Percentiles rank a stretch among this genome's conserved stretches.
phyloP scores from a whole-genome alignment of 2,329 filamentous ascomycete species.

The Albifimbria verrucaria region DNA sequence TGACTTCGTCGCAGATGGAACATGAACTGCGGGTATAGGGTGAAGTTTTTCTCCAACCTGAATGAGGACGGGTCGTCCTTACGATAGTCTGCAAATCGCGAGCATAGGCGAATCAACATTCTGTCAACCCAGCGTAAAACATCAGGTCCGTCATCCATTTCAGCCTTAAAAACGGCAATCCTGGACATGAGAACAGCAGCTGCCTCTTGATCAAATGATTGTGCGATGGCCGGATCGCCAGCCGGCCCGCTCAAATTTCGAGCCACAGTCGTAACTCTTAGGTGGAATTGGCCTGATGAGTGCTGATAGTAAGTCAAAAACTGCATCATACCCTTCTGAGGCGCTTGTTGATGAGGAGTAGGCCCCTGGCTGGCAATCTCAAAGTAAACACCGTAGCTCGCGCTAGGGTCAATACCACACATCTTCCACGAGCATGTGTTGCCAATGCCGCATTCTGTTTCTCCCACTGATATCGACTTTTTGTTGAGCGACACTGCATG shows the following conservation, averaged over 20 bases:
- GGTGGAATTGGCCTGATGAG: slow-evolving; percentile 91
- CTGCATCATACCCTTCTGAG: slow-evolving; percentile 93
- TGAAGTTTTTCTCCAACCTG: slow-evolving; percentile 97
- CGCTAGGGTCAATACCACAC: slow-evolving; percentile 92
- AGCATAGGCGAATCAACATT: slow-evolving; percentile 96
- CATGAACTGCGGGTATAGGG: slow-evolving; percentile 98
- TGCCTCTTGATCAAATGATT: slow-evolving; percentile 97
- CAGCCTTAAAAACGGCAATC: slow-evolving; percentile 97
- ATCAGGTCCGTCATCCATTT: slow-evolving; percentile 97
- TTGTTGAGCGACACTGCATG: slow-evolving; percentile 97
- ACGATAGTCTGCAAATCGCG: slow-evolving; percentile 93
- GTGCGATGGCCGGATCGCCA: slow-evolving; percentile 89
- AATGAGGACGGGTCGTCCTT: slow-evolving; percentile 98
- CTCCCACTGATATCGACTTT: slow-evolving; percentile 93
- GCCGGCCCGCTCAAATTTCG: slow-evolving; percentile 89
- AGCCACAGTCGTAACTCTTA: slow-evolving; percentile 91
- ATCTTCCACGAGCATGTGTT: slow-evolving; percentile 99
- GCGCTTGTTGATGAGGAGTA: slow-evolving; percentile 78
- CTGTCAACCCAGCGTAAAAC: slow-evolving; percentile 97
- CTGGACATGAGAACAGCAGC: slow-evolving; percentile 98
- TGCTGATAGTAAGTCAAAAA: slow-evolving; percentile 99
- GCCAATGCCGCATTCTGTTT: slow-evolving; percentile 96
- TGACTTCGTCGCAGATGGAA: slow-evolving; percentile 96
- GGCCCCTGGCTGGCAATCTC: slow-evolving; percentile 95
- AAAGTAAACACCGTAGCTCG: slow-evolving; percentile 96